These are phyloP conservation scores for Candida sp. DNA, from an alignment of 1,139 yeast species.

Conservation along the genomic window DNA sequence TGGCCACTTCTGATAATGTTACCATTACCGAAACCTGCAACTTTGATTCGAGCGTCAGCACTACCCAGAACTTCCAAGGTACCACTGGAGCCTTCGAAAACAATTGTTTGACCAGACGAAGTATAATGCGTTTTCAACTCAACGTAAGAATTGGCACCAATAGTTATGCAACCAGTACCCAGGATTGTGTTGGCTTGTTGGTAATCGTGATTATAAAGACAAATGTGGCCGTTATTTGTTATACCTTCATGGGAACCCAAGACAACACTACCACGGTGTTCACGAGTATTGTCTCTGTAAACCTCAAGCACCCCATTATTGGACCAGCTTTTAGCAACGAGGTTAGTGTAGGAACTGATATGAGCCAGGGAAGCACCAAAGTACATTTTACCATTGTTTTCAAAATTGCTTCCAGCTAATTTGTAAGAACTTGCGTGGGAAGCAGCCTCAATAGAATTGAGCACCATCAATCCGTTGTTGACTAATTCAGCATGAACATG, in stretches of 20 bases:
- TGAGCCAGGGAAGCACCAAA: not conserved
- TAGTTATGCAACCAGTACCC: not conserved
- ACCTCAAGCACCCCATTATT: not conserved
- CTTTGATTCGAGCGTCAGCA: not conserved
- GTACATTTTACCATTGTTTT: not conserved
- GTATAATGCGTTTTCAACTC: not conserved
- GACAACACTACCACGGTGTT: not conserved
- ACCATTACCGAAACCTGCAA: not conserved
- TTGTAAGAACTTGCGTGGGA: not conserved
- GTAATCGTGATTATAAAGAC: not conserved
- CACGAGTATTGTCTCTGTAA: not conserved
- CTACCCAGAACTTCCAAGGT: not conserved
- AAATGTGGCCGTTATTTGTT: not conserved
- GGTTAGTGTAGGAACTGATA: not conserved
- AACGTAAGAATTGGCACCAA: not conserved
- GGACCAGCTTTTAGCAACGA: not conserved
- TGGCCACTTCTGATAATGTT: not conserved
- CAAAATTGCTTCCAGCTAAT: not conserved
- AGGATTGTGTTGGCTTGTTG: not conserved
- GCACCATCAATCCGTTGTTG: not conserved
- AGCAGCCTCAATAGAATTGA: not conserved
- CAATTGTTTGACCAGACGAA: not conserved
- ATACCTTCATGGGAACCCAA: not conserved
- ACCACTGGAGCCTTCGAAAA: not conserved
- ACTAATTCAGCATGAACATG: not conserved